Conservation (phyloP, 2,329 filamentous ascomycete genomes). For the Monosporascus sp. region DNA sequence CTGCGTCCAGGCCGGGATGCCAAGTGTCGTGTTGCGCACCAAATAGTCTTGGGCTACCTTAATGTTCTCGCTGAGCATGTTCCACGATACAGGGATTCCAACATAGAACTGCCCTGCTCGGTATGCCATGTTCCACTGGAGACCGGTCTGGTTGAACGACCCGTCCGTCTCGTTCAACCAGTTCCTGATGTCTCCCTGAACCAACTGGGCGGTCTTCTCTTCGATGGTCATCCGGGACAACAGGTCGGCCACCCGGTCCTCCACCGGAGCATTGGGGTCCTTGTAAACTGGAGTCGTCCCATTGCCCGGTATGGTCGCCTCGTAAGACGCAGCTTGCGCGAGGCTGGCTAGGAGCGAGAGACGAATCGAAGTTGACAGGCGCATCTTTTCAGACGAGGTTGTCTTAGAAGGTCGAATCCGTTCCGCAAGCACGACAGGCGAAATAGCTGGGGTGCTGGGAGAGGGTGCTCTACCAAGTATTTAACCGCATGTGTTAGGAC, state of each 20-base stretch:
- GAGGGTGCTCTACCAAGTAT: background rate
- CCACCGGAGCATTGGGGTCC: slow-evolving; percentile 54
- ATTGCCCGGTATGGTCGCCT: slow-evolving; percentile 7
- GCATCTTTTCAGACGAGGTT: slow-evolving; percentile 13
- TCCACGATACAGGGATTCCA: slow-evolving; percentile 59
- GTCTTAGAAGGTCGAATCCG: background rate
- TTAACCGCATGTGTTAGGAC: background rate
- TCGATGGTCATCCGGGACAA: slow-evolving; percentile 68
- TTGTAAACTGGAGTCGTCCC: slow-evolving; percentile 49
- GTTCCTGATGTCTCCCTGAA: slow-evolving; percentile 66
- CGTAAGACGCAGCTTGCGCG: slow-evolving; percentile 8
- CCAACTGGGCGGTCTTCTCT: slow-evolving; percentile 66
- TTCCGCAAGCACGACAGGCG: too few relatives aligned
- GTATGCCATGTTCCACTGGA: slow-evolving; percentile 60
- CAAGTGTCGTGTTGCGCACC: slow-evolving; percentile 58
- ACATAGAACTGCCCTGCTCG: slow-evolving; percentile 69
- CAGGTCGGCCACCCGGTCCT: slow-evolving; percentile 61
- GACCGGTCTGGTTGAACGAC: slow-evolving; percentile 60
- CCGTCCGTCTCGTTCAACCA: slow-evolving; percentile 67
- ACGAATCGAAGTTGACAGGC: slow-evolving; percentile 7
- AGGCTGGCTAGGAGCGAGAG: slow-evolving; percentile 13
- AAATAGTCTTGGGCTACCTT: slow-evolving; percentile 65
- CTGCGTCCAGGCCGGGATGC: slow-evolving; percentile 69
- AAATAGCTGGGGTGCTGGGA: background rate
- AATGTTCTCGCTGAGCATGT: slow-evolving; percentile 58